A percentile compares a stretch with the other conserved stretches of the same genome.
Conservation (phyloP, 2,329 filamentous ascomycete genomes). For the Diaporthe australafricana region DNA sequence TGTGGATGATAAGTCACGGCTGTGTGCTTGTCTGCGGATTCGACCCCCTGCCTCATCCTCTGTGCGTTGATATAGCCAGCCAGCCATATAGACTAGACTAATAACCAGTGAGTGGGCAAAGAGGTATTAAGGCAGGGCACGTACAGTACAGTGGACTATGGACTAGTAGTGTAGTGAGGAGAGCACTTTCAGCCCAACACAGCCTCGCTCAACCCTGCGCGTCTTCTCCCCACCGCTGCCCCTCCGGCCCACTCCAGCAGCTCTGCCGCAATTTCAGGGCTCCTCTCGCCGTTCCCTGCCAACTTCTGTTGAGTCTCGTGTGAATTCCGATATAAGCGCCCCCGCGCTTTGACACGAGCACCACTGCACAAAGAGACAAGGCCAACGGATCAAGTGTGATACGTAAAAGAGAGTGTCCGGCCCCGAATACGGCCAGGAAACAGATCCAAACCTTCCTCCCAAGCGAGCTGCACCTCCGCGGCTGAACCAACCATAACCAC, state of each 20-base stretch:
- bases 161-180: too few species aligned
- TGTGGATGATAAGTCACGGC: background rate
- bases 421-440: conserved; percentile 8
- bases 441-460: conserved; percentile 17
- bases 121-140: background rate
- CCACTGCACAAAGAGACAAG: background rate
- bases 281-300: conserved; percentile 4
- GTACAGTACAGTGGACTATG: too few species aligned
- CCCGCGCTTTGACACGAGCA: conserved; percentile 1
- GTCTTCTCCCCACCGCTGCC: conserved; percentile 18
- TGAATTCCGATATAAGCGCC: conserved; percentile 25
- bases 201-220: conserved; percentile 27
- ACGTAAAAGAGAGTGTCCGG: conserved; percentile 18
- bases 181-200: conserved; percentile 32
- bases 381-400: conserved; percentile 9
- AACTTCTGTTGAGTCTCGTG: background rate
- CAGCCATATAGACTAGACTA: too few species aligned
- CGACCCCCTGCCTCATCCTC: background rate
- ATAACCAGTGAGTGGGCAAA: background rate
- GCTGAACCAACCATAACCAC: conserved; percentile 17
- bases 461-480: conserved; percentile 24
- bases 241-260: conserved; percentile 23
- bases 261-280: conserved; percentile 31
- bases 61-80: too few species aligned
- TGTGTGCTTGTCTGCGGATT: conserved; percentile 10